A percentile compares a stretch with the other conserved stretches of the same genome.
phyloP scores from a whole-genome alignment of 2,329 filamentous ascomycete species.

The Colletotrichum truncatum region DNA sequence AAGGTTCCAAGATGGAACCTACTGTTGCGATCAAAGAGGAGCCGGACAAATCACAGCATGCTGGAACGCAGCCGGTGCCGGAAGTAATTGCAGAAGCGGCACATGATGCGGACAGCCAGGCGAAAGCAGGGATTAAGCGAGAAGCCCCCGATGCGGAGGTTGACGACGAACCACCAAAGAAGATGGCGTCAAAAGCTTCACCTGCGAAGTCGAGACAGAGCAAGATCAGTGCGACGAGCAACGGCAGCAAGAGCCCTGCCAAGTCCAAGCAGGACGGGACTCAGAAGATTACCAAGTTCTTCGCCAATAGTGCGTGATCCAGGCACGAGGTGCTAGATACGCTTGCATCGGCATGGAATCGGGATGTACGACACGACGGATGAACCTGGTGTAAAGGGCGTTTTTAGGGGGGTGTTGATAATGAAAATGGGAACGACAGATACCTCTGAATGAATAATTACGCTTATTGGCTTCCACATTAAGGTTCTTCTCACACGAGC shows the following conservation, averaged over 20 bases:
- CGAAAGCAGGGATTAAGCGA: constrained; percentile 36
- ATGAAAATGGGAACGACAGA: too few relatives aligned
- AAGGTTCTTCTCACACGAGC: too few relatives aligned
- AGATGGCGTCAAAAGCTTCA: constrained; percentile 32
- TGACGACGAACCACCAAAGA: constrained; percentile 36
- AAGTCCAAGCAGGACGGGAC: constrained; percentile 44
- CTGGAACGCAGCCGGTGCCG: constrained; percentile 32
- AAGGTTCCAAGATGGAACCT: constrained; percentile 7
- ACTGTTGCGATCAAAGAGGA: constrained; percentile 33
- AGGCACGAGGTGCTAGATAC: too few relatives aligned
- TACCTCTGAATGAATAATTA: too few relatives aligned
- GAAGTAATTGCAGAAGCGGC: constrained; percentile 29
- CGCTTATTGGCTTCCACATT: too few relatives aligned
- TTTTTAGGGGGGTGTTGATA: not conserved
- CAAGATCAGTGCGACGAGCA: constrained; percentile 53
- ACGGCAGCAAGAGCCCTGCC: constrained; percentile 43
- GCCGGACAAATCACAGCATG: constrained; percentile 19
- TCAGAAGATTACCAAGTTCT: constrained; percentile 59
- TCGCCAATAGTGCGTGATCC: constrained; percentile 52
- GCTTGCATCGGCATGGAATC: not conserved
- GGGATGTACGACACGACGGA: too few relatives aligned
- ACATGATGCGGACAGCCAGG: not conserved
- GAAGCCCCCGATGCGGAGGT: constrained; percentile 32
- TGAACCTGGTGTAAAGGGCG: too few relatives aligned
- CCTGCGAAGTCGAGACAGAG: constrained; percentile 33